A percentile compares a stretch with the other conserved stretches of the same genome.
phyloP scores from a whole-genome alignment of 306 rosid genomes.

The Ziziphus jujuba region DNA sequence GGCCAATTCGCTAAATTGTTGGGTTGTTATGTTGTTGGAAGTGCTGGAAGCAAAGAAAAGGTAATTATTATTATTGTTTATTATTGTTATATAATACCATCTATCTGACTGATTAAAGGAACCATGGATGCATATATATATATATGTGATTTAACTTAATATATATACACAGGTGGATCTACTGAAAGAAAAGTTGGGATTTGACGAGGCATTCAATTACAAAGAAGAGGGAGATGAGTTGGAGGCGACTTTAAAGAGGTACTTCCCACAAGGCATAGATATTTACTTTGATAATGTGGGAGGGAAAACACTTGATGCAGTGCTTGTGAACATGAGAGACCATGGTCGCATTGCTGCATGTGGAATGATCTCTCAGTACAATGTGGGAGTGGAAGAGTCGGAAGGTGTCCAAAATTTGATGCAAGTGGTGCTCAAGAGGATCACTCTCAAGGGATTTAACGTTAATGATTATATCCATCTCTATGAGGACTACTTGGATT shows the following conservation, averaged over 20 bases:
- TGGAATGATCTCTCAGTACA: conserved; percentile 64
- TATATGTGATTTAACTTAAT: too few species aligned
- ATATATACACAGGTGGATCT: too few species aligned
- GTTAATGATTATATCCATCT: conserved; percentile 44
- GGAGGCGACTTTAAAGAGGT: conserved; percentile 24
- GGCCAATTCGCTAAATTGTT: conserved; percentile 52
- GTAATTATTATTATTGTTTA: conserved; percentile 30
- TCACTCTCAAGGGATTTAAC: conserved; percentile 49
- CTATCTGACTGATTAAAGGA: too few species aligned
- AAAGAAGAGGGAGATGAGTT: background rate
- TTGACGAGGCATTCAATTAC: too few species aligned
- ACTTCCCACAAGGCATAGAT: conserved; percentile 60
- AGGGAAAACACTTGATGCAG: conserved; percentile 62
- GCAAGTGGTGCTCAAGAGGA: conserved; percentile 31
- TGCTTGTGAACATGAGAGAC: conserved; percentile 48
- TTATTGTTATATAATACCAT: too few species aligned
- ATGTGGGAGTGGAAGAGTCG: conserved; percentile 46
- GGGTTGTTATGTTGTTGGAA: conserved; percentile 68
- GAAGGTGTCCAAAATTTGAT: conserved; percentile 53
- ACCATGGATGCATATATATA: too few species aligned
- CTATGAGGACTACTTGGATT: conserved; percentile 57
- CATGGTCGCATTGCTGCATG: conserved; percentile 46
- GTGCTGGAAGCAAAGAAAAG: conserved; percentile 56
- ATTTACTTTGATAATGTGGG: conserved; percentile 76
- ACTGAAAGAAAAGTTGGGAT: too few species aligned